Conservation (phyloP, 306 rosid species). For the Luffa aegyptiaca region DNA sequence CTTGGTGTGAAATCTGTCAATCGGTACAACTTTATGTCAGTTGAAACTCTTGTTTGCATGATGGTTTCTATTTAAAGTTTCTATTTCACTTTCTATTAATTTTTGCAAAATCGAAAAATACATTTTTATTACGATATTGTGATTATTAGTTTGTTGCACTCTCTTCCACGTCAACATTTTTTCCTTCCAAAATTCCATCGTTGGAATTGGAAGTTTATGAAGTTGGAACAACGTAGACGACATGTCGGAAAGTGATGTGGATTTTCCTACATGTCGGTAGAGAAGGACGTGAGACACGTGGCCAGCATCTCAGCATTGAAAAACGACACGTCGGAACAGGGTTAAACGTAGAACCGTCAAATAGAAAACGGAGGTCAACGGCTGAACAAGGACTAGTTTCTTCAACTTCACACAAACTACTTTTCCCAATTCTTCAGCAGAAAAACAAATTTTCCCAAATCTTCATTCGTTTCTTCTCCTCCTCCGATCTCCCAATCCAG, state of each 20-base stretch:
- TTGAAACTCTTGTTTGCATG: too few species aligned
- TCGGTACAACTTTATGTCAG: too few species aligned
- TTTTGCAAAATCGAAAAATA: too few species aligned
- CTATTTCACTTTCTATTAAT: too few species aligned
- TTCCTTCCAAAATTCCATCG: not conserved
- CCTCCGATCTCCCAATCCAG: not conserved
- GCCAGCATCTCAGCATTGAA: not conserved
- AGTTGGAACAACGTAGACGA: not conserved
- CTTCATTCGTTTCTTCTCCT: not conserved
- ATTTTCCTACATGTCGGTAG: not conserved
- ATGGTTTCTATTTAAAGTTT: too few species aligned
- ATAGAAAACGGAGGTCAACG: slow-evolving; percentile 4
- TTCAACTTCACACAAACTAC: not conserved
- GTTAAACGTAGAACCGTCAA: slow-evolving; percentile 1
- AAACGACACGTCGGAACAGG: not conserved
- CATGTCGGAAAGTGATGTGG: not conserved
- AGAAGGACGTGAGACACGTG: not conserved
- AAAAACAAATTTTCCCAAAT: not conserved
- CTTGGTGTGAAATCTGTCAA: too few species aligned
- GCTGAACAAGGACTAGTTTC: not conserved
- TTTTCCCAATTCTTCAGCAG: not conserved
- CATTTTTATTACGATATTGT: too few species aligned
- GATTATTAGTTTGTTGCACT: not conserved
- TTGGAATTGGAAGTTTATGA: not conserved
- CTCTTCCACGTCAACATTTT: not conserved